Evolutionary conservation across 352 stramenopile genomes (phyloP).

Genomic region (Globisporangium cylindrosporum): DNA sequence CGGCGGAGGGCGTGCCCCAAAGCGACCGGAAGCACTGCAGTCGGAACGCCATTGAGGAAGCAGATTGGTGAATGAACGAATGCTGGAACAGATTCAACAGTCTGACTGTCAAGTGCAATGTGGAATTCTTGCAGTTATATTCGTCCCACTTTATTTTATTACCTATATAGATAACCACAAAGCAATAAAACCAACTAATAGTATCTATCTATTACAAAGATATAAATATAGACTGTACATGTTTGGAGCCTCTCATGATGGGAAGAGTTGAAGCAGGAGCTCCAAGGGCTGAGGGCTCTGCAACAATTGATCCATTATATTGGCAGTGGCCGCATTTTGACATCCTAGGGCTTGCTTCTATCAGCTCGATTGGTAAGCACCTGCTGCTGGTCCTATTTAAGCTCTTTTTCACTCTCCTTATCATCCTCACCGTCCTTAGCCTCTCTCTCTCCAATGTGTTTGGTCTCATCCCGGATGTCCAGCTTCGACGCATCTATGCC

Average conservation of each 20-base stretch:
- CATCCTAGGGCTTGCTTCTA: not conserved
- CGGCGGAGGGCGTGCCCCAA: slow-evolving; percentile 43
- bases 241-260: not conserved
- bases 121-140: not conserved
- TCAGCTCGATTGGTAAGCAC: not conserved
- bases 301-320: not conserved
- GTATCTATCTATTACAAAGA: not conserved
- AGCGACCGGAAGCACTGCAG: slow-evolving; percentile 58
- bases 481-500: not conserved
- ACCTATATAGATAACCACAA: too few relatives aligned
- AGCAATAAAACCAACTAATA: too few relatives aligned
- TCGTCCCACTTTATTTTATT: too few relatives aligned
- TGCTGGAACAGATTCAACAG: not conserved
- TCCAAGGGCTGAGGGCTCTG: not conserved
- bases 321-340: not conserved
- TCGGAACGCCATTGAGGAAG: slow-evolving; percentile 15
- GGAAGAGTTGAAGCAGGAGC: not conserved
- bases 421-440: not conserved
- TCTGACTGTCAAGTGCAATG: not conserved
- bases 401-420: slow-evolving; percentile 2
- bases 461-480: not conserved
- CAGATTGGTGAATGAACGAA: not conserved
- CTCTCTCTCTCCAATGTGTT: not conserved
- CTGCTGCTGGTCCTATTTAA: slow-evolving; percentile 6
- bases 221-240: not conserved